Conservation (phyloP, 306 rosid species). For the Cicer judaicum region DNA sequence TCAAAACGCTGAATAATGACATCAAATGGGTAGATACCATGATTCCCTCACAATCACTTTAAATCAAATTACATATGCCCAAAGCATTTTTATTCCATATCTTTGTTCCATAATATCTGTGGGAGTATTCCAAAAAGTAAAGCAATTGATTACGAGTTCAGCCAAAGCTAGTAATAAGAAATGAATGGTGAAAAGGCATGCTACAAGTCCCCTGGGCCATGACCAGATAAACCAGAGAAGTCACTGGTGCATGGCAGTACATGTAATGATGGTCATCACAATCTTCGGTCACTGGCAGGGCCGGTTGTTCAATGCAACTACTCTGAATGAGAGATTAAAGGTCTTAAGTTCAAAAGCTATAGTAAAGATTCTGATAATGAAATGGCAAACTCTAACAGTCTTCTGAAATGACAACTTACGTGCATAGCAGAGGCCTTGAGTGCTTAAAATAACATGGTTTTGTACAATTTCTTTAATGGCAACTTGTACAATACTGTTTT, state of each 20-base stretch:
- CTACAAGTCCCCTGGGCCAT: neutral
- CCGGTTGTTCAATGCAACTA: conserved; percentile 15
- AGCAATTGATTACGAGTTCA: neutral
- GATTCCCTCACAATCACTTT: conserved; percentile 32
- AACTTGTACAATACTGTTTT: neutral
- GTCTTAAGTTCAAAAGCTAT: neutral
- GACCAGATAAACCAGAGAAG: neutral
- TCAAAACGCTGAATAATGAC: conserved; percentile 20
- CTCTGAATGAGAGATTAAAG: neutral
- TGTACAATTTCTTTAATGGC: neutral
- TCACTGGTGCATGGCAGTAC: neutral
- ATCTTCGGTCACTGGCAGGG: neutral
- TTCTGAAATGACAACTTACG: neutral
- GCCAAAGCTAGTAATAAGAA: neutral
- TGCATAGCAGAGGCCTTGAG: neutral
- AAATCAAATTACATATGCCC: neutral
- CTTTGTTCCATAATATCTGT: neutral
- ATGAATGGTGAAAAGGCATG: neutral
- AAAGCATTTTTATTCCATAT: neutral
- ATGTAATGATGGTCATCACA: conserved; percentile 10
- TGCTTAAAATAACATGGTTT: conserved; percentile 10
- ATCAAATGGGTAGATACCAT: conserved; percentile 33
- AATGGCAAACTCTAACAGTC: neutral
- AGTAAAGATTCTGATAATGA: neutral
- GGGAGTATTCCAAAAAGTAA: conserved; percentile 1